Base-by-base conservation (phyloP, 495 filamentous ascomycete genomes). In the Talaromyces adpressus region DNA sequence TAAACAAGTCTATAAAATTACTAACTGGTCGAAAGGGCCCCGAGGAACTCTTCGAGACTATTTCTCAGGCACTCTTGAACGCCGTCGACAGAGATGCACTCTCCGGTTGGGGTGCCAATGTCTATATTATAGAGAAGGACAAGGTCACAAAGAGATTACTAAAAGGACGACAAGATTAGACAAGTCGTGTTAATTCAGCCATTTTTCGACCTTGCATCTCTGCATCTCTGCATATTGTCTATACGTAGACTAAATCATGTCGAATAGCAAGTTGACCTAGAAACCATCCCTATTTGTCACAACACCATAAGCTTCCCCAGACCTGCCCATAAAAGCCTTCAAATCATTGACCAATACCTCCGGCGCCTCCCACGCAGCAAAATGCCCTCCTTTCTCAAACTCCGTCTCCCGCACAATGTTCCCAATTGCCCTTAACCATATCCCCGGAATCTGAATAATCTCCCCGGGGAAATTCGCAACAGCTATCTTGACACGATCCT, bases 91-190 rank as follows among this genome's bases (percentile, higher is more conserved):
- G 94, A 75, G 94, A 98, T 75, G 94, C 94, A 54, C 81, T 98
- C 54, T 96, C 93, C 11, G 94, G 94, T 67, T 98, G 94, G 94
- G 94, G 94, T 72, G 94, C 94, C 36, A 91, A 98, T 69, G 94
- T 98, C 65, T 98, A 97, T 77, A 92, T 98, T 68, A 94, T 98
- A 77, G 95, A 98, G 84, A 98, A 98, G 84, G 92, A 96, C 77
- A 98, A 98, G 87, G 92, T 98, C 49, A 97, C 93, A 70, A 96
- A 98, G 88, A 84, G 94, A 71, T 84, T 98, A 83, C 77, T 98
- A 72, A 98, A 98, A 85, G 93, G 94, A 74, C 79, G 87, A 73
- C 87, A 89, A 73, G 87, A 89, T 71, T 88, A 81, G 73, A 74
- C 14, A 36, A 4, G 41, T 47, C 25, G 18, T 56, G n/a, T 62